Percentiles rank a stretch among this genome's conserved stretches.
phyloP scores from a whole-genome alignment of 2,329 filamentous ascomycete species.

The Diaporthe eres region DNA sequence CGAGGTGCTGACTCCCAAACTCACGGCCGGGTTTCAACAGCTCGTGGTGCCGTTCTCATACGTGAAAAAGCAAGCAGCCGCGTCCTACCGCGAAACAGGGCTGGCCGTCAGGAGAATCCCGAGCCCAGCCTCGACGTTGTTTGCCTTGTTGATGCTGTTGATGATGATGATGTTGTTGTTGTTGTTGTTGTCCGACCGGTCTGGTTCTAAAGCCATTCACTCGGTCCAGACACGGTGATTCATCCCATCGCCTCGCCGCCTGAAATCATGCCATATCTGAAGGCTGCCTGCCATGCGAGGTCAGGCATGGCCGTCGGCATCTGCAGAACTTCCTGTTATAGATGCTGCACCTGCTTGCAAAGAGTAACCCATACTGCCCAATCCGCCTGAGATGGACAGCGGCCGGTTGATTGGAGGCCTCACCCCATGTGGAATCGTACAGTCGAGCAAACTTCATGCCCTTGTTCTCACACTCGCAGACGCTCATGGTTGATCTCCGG shows the following conservation, averaged over 20 bases:
- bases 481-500: neutral
- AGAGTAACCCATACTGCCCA: neutral
- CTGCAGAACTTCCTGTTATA: neutral
- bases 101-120: neutral
- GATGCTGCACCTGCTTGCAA: neutral
- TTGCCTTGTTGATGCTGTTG: neutral
- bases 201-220: neutral
- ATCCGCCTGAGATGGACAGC: neutral
- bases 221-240: neutral
- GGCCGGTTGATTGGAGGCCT: neutral
- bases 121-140: neutral
- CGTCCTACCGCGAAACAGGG: neutral
- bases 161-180: neutral
- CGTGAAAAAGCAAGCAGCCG: neutral
- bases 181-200: neutral
- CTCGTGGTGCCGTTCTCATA: neutral
- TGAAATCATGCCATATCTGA: constrained; percentile 1
- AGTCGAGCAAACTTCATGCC: neutral
- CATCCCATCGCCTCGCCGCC: neutral
- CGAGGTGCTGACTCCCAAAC: neutral
- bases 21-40: constrained; percentile 15
- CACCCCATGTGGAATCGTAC: neutral
- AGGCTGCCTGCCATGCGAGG: constrained; percentile 12
- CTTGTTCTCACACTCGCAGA: neutral
- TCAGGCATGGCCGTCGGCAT: neutral